phyloP scores from a whole-genome alignment of 2,329 filamentous ascomycete species.

The Bretziella fagacearum region DNA sequence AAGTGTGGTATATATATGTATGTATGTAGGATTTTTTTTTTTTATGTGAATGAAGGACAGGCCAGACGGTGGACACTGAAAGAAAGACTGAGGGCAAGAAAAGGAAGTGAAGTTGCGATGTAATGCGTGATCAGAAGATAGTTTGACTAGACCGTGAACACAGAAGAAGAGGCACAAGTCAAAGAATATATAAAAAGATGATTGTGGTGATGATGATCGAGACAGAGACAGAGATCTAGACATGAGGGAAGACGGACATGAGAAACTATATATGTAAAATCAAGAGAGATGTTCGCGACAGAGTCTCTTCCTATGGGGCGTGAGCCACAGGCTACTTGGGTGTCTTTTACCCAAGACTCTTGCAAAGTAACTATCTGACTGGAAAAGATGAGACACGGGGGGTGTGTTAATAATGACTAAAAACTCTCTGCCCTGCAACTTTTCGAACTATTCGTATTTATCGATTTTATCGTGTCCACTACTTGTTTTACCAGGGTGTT shows the following conservation, averaged over 20 bases:
- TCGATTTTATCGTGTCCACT: no score
- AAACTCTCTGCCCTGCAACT: no score
- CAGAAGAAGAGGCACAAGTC: slow-evolving; percentile 2
- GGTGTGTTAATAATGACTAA: no score
- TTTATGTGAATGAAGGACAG: slow-evolving; percentile 7
- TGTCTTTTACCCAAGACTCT: no score
- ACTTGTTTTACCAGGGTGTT: no score
- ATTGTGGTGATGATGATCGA: slow-evolving; percentile 6
- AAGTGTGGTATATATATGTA: slow-evolving; percentile 6
- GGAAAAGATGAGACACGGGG: no score
- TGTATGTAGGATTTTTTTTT: neutral
- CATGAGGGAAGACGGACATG: slow-evolving; percentile 3
- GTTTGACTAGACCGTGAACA: slow-evolving; percentile 4
- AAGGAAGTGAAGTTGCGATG: neutral
- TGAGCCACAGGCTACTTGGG: no score
- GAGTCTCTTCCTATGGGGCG: no score
- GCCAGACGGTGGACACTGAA: slow-evolving; percentile 3
- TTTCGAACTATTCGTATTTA: no score
- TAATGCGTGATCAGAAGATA: slow-evolving; percentile 4
- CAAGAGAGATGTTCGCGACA: neutral
- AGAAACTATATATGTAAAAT: slow-evolving; percentile 9
- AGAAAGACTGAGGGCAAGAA: neutral
- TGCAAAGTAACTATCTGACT: no score
- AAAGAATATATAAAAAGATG: slow-evolving; percentile 10
- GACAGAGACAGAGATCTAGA: neutral